These are phyloP conservation scores for Apiospora sp. DNA, from an alignment of 2,329 filamentous ascomycete species.

Conservation along the genomic window DNA sequence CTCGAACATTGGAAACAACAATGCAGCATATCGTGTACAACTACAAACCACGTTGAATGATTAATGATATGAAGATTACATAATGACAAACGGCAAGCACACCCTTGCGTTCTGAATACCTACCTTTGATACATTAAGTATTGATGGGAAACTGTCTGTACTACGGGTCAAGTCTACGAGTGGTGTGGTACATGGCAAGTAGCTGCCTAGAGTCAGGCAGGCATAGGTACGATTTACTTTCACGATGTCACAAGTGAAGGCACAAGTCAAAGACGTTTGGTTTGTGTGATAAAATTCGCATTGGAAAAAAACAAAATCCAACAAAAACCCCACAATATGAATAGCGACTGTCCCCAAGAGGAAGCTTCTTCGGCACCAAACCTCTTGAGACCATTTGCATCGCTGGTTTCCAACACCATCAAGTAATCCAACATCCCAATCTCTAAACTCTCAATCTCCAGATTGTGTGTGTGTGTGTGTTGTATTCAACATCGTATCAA, in stretches of 20 bases:
- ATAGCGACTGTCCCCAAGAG: not conserved
- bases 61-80: too few relatives aligned
- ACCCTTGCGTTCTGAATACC: too few relatives aligned
- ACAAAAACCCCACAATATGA: not conserved
- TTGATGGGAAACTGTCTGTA: too few relatives aligned
- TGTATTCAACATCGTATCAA: not conserved
- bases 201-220: not conserved
- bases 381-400: not conserved
- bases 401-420: not conserved
- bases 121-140: too few relatives aligned
- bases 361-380: slow-evolving; percentile 18
- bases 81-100: too few relatives aligned
- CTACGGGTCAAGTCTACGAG: too few relatives aligned
- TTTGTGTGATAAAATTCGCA: not conserved
- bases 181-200: too few relatives aligned
- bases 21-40: too few relatives aligned
- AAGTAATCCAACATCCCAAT: not conserved
- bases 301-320: not conserved
- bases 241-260: not conserved
- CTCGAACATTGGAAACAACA: too few relatives aligned
- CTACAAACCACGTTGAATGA: too few relatives aligned
- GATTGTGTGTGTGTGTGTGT: not conserved
- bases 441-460: not conserved
- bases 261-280: not conserved
- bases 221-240: not conserved